These are phyloP conservation scores for Coniochaeta sp. DNA, from an alignment of 2,329 filamentous ascomycete species.

Conservation along the genomic window DNA sequence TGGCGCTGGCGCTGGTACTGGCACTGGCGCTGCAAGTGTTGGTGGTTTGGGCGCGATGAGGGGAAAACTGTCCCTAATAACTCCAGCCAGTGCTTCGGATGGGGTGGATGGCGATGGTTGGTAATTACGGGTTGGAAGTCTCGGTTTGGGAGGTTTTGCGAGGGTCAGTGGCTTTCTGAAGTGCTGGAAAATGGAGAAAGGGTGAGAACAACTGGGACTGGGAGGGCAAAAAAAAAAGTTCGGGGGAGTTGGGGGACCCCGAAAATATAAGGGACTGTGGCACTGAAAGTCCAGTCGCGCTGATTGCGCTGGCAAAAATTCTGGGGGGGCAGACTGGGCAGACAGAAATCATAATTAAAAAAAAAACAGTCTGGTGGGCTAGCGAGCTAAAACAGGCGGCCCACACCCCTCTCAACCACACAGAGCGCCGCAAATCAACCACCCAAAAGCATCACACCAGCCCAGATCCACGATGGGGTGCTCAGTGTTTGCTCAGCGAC, in stretches of 20 bases:
- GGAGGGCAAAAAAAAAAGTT: constrained; percentile 12
- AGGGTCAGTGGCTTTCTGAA: constrained; percentile 1
- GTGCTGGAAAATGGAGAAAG: constrained; percentile 15
- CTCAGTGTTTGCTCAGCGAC: not conserved
- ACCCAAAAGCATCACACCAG: not conserved
- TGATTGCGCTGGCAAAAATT: constrained; percentile 10
- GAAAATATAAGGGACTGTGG: constrained; percentile 17
- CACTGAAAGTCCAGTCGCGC: constrained; percentile 12
- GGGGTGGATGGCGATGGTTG: constrained; percentile 18
- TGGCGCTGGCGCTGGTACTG: constrained; percentile 8
- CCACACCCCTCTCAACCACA: not conserved
- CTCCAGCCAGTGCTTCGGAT: constrained; percentile 6
- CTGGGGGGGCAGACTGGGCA: not conserved
- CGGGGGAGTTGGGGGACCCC: constrained; percentile 17
- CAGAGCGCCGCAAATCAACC: not conserved
- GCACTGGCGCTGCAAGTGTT: constrained; percentile 5
- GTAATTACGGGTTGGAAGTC: constrained; percentile 12
- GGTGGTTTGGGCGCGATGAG: constrained; percentile 9
- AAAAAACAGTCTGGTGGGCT: constrained; percentile 6
- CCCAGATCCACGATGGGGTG: not conserved
- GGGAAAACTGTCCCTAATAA: not conserved
- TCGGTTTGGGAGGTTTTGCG: constrained; percentile 3
- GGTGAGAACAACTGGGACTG: constrained; percentile 14
- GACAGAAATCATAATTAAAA: constrained; percentile 5
- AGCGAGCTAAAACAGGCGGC: not conserved